Conservation (phyloP, 805 yeast species). For the Barnettozyma sp. region DNA sequence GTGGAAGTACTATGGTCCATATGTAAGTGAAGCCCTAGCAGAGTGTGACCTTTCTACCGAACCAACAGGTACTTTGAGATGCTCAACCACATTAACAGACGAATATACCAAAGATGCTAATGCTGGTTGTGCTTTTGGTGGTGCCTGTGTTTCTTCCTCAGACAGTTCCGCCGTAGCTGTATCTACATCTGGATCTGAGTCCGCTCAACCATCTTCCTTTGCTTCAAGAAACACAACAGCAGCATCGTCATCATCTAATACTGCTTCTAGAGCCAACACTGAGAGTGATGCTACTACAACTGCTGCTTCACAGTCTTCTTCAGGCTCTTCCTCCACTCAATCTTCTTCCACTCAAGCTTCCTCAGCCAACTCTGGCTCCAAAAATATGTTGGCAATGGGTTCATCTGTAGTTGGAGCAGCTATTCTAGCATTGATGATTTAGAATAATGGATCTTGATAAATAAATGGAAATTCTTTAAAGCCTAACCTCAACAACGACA, state of each 20-base stretch:
- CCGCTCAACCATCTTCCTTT: too few relatives aligned
- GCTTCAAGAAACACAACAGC: constrained; percentile 8
- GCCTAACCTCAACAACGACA: constrained; percentile 27
- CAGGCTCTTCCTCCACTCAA: constrained; percentile 9
- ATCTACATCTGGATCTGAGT: constrained; percentile 2
- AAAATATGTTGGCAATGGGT: constrained; percentile 7
- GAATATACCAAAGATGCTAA: constrained; percentile 14
- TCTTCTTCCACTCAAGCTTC: constrained; percentile 1
- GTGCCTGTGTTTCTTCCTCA: constrained; percentile 8
- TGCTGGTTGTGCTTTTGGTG: constrained; percentile 16
- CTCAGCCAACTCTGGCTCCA: constrained; percentile 8
- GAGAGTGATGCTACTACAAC: constrained; percentile 8
- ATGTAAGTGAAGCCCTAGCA: constrained; percentile 25
- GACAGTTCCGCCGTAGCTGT: constrained; percentile 7
- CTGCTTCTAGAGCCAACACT: constrained; percentile 13
- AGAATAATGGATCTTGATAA: too few relatives aligned
- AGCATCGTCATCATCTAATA: constrained; percentile 6
- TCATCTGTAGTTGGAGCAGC: constrained; percentile 8
- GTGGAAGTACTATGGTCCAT: constrained; percentile 29
- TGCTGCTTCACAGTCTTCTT: background rate
- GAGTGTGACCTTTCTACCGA: constrained; percentile 25
- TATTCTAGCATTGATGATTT: constrained; percentile 6
- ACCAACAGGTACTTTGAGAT: constrained; percentile 24
- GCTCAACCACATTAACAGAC: constrained; percentile 19
- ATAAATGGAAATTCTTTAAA: background rate